A percentile compares a stretch with the other conserved stretches of the same genome.
Evolutionary conservation across 768 basidiomycete species (phyloP).

Genomic region (Tylopilus sp.): DNA sequence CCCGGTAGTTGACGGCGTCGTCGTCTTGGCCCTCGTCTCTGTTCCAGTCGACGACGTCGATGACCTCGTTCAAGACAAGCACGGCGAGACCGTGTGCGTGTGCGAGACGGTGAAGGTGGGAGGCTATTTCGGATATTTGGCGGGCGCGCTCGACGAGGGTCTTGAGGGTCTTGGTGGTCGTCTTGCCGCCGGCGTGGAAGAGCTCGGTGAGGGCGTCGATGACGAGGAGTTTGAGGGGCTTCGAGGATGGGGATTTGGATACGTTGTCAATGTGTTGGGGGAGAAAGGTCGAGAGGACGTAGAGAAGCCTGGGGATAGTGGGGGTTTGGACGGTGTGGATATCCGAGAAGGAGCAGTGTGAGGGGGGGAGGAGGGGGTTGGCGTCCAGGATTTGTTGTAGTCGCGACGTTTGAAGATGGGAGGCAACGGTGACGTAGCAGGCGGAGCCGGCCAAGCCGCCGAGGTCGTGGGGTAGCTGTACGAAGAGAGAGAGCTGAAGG

Average conservation of each 20-base stretch:
- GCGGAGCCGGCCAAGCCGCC: constrained; percentile 65
- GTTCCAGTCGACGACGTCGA: constrained; percentile 61
- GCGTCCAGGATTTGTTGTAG: constrained; percentile 60
- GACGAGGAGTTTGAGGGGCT: constrained; percentile 74
- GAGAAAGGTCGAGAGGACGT: constrained; percentile 52
- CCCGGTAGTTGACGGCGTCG: constrained; percentile 52
- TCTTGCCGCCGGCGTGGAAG: constrained; percentile 63
- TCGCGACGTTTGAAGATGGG: constrained; percentile 63
- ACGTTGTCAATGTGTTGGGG: constrained; percentile 46
- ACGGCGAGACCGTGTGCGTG: constrained; percentile 62
- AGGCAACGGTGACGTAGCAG: constrained; percentile 76
- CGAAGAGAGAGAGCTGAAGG: constrained; percentile 75
- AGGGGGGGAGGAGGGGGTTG: constrained; percentile 44
- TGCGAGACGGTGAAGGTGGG: constrained; percentile 69
- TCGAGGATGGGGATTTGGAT: constrained; percentile 30
- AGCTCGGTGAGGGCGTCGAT: constrained; percentile 89
- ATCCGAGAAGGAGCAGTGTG: constrained; percentile 46
- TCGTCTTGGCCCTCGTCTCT: constrained; percentile 16
- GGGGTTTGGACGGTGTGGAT: constrained; percentile 61
- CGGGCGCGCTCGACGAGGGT: constrained; percentile 73
- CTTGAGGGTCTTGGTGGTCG: constrained; percentile 54
- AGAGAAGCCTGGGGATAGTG: constrained; percentile 50
- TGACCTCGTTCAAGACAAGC: constrained; percentile 86
- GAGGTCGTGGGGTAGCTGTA: constrained; percentile 59
- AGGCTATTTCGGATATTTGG: constrained; percentile 63